phyloP scores from a whole-genome alignment of 305 asterid genomes.

The Striga hermonthica region DNA sequence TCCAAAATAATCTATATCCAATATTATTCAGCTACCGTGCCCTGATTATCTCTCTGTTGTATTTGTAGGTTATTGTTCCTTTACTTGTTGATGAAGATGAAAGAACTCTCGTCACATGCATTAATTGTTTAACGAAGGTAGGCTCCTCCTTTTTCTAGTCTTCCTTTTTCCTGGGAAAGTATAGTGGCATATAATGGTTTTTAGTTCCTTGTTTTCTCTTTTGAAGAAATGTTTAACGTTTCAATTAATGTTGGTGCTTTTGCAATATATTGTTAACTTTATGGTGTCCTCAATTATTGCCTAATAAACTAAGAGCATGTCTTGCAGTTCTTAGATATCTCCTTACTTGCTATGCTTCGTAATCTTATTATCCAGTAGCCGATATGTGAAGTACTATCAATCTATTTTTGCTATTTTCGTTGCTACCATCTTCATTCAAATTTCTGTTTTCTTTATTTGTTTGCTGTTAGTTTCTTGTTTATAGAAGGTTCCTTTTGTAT shows the following conservation, averaged over 20 bases:
- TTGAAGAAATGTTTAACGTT: neutral
- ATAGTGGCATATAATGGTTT: too few species aligned
- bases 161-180: too few species aligned
- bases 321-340: too few species aligned
- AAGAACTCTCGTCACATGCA: conserved; percentile 89
- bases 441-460: too few species aligned
- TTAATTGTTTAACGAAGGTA: conserved; percentile 97
- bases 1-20: too few species aligned
- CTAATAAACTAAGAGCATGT: too few species aligned
- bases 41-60: conserved; percentile 27
- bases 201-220: neutral
- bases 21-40: neutral
- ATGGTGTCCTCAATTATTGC: neutral
- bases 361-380: too few species aligned
- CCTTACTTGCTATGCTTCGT: too few species aligned
- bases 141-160: neutral
- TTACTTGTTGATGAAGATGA: conserved; percentile 92
- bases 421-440: too few species aligned
- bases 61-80: conserved; percentile 83
- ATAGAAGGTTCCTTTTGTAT: neutral
- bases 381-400: too few species aligned
- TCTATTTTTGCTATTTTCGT: too few species aligned
- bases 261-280: neutral
- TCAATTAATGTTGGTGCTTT: conserved; percentile 6
- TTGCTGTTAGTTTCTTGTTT: neutral